Evolutionary conservation across 768 basidiomycete species (phyloP).

Genomic region (Mycena polygramma): DNA sequence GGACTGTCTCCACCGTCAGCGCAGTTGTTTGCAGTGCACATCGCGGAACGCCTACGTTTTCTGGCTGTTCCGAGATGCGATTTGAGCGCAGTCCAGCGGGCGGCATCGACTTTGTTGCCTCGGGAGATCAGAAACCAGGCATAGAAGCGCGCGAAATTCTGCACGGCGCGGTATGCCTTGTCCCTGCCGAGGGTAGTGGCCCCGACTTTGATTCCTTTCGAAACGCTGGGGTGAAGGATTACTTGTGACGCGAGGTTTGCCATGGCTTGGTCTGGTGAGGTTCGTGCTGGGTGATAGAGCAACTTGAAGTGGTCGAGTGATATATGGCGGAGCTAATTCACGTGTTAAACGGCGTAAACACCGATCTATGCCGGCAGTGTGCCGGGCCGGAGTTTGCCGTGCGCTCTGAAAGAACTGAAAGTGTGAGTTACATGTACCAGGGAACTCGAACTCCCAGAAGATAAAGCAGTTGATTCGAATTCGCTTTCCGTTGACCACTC

Average conservation of each 20-base stretch:
- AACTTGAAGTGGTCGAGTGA: too few species aligned
- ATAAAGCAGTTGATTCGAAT: too few species aligned
- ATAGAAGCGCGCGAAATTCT: constrained; percentile 91
- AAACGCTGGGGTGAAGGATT: constrained; percentile 87
- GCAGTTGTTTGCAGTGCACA: not conserved
- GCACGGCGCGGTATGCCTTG: constrained; percentile 92
- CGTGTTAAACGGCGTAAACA: not conserved
- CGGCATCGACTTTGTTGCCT: constrained; percentile 78
- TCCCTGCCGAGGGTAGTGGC: constrained; percentile 90
- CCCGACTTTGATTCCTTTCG: constrained; percentile 80
- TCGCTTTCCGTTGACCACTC: too few species aligned
- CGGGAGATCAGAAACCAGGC: constrained; percentile 83
- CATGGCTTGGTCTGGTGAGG: constrained; percentile 47
- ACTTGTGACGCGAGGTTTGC: constrained; percentile 76
- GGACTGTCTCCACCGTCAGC: constrained; percentile 62
- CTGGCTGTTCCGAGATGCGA: constrained; percentile 85
- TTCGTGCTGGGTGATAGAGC: constrained; percentile 2
- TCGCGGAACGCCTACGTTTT: constrained; percentile 69
- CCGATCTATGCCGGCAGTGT: too few species aligned
- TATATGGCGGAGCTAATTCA: not conserved
- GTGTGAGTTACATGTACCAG: too few species aligned
- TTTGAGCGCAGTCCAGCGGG: constrained; percentile 88
- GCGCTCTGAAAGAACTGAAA: too few species aligned
- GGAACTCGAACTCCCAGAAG: too few species aligned
- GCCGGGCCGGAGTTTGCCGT: too few species aligned